Conservation (phyloP, 129 eudicot genomes). For the sunflower (Helianthus annuus) region HanXRQr2.0-SUNRISE NC_035434.2:8111629-8112128, state of each 20-base stretch:
- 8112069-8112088: no score
- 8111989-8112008: no score
- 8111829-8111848: no score
- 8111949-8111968: background rate
- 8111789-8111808: background rate
- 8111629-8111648: slow-evolving; percentile 24
- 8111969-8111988: background rate
- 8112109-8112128: no score
- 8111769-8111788: background rate
- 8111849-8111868: background rate
- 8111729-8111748: slow-evolving; percentile 6
- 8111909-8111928: background rate
- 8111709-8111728: slow-evolving; percentile 8
- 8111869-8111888: background rate
- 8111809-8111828: background rate
- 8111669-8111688: slow-evolving; percentile 29
- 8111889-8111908: background rate
- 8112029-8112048: no score
- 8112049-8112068: no score
- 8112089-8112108: no score
- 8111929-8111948: background rate
- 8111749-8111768: background rate
- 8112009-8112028: no score
- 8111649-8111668: slow-evolving; percentile 32
- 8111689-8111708: slow-evolving; percentile 7